These are phyloP conservation scores for Purpureocillium lavendulum DNA, from an alignment of 2,329 filamentous ascomycete species.

Conservation along the genomic window DNA sequence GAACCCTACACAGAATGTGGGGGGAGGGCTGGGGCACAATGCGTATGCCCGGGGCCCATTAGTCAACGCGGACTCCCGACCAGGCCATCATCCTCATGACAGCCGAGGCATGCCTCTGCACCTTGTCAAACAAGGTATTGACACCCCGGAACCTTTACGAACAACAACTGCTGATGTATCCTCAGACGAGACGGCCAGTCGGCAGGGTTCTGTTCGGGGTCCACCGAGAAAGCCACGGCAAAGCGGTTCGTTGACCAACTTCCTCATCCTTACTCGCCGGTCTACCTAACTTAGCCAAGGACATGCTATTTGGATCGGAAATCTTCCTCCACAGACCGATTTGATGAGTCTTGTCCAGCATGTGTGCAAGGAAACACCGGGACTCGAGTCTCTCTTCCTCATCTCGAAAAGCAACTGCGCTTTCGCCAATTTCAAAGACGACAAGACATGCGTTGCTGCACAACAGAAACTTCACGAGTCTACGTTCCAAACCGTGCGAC, in stretches of 20 bases:
- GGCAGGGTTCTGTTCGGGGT: conserved; percentile 20
- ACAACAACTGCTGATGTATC: no score
- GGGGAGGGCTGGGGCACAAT: conserved; percentile 19
- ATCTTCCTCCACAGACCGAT: conserved; percentile 75
- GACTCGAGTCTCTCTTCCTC: conserved; percentile 83
- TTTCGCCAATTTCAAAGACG: conserved; percentile 89
- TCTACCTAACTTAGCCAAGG: no score
- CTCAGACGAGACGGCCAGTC: conserved; percentile 9
- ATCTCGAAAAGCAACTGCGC: conserved; percentile 97
- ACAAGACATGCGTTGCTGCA: conserved; percentile 64
- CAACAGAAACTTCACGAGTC: conserved; percentile 86
- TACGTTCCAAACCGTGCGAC: conserved; percentile 72
- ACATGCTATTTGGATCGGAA: conserved; percentile 93
- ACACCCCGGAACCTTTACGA: no score
- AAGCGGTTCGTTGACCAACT: conserved; percentile 40
- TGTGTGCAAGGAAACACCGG: conserved; percentile 69
- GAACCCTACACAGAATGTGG: conserved; percentile 20
- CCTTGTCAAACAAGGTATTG: conserved; percentile 7
- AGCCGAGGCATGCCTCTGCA: conserved; percentile 5
- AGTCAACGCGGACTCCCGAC: no score
- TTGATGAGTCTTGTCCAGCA: conserved; percentile 83
- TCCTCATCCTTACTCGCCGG: no score
- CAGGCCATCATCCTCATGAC: conserved; percentile 1
- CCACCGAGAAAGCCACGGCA: conserved; percentile 40
- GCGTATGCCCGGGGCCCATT: no score